A percentile compares a stretch with the other conserved stretches of the same genome.
phyloP scores from a whole-genome alignment of 2,329 filamentous ascomycete species.

The Apiospora rasikravindrae region DNA sequence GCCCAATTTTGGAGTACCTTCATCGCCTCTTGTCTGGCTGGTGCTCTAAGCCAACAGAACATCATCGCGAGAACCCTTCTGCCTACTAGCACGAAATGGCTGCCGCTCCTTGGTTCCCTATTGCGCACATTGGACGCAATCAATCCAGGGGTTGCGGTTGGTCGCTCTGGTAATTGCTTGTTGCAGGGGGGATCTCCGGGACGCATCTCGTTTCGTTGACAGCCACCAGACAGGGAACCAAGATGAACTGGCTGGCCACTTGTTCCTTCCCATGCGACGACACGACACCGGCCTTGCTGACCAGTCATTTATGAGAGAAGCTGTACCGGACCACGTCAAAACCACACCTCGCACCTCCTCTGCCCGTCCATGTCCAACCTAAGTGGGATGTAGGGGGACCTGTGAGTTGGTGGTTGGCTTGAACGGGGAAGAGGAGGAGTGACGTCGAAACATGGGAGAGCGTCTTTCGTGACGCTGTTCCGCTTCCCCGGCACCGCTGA shows the following conservation, averaged over 20 bases:
- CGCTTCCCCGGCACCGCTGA: constrained; percentile 20
- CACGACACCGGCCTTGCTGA: neutral
- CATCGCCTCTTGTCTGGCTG: neutral
- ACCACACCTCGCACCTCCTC: neutral
- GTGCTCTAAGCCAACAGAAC: neutral
- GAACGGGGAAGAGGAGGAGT: neutral
- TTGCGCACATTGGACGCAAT: neutral
- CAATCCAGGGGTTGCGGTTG: neutral
- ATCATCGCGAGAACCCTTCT: neutral
- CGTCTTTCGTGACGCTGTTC: constrained; percentile 7
- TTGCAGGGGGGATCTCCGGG: constrained; percentile 4
- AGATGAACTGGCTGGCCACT: constrained; percentile 8
- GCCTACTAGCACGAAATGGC: neutral
- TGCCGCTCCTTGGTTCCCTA: neutral
- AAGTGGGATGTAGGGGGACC: neutral
- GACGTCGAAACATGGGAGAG: constrained; percentile 17
- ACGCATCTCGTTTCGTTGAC: constrained; percentile 11
- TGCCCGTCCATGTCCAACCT: neutral
- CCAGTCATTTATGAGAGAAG: constrained; percentile 11
- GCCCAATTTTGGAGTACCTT: neutral
- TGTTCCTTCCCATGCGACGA: neutral
- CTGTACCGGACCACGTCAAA: constrained; percentile 4
- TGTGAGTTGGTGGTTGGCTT: neutral
- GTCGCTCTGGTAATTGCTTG: constrained; percentile 2
- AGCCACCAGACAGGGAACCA: constrained; percentile 15